Evolutionary conservation across 805 yeast species (phyloP), one percentile per base, ranked within the genome.

Genomic region (Clavispora asparagi): DNA sequence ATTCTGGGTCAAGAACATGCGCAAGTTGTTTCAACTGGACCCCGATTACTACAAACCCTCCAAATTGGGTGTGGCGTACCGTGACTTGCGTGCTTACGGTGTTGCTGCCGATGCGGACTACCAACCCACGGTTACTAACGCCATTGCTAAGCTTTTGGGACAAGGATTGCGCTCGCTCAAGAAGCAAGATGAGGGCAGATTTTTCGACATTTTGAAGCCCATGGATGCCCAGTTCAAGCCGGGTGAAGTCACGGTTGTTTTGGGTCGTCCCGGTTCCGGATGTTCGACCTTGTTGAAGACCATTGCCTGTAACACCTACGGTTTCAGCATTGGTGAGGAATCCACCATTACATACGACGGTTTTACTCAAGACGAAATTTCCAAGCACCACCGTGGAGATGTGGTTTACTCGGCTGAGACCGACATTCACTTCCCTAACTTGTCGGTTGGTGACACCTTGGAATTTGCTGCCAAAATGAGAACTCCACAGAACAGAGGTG

Each of bases 181-280:
- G 23, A 50, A 50, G 33, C 43, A 45, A 13, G 51, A 48, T 28
- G 51, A 49, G 35, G 53, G 40, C 16, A 50, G 57, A 9, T 50
- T 55, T 46, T 80, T 78, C 51, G 78, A 77, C 50, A 82, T 78
- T 51, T 68, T 78, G 61, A 82, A 81, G 59, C 74, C 84, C 28
- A 81, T 82, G 85, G 86, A 82, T 56, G 89, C 83, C 14, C 44
- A 76, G 4, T 68, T 82, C 45, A 67, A 67, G 43, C 82, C 87
- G 3, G 88, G 89, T 41, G 83, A 82, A 50, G 67, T 84, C 40
- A 76, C 85, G 7, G 85, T 84, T 42, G 89, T 85, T 10, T 68
- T 85, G 40, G 92, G 94, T 47, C 77, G 91, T 63, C 92, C 92
- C 1, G 92, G 92, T 57, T 79, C 88, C n/a, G 89, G 90, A 52